Base-by-base conservation (phyloP, 805 yeast genomes). In the Lachancea meyersii region DNA sequence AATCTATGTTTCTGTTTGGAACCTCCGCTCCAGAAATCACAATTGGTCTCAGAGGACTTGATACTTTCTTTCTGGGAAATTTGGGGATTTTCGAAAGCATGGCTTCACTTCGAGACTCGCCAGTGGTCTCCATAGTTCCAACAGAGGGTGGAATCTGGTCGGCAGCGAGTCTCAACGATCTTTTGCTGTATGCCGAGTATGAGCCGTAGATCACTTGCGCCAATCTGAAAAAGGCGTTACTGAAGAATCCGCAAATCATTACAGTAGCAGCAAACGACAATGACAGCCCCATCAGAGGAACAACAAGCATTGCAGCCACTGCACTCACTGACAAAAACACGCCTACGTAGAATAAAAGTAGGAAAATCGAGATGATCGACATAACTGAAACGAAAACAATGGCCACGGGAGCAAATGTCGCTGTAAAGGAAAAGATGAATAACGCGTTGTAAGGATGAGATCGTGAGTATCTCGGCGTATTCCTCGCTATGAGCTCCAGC, bases 211-310 rank as follows among this genome's bases (percentile, higher is more conserved):
- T 24, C 21, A 35, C 32, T 26, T 55, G 58, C 4, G 60, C 61
- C 21, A 49, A 31, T 32, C 50, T 52, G 41, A 58, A 60, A 3
- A 56, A 50, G 3, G 51, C n/a, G 28, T 57, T 58, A 43, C 63
- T 57, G 34, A 57, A 33, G 31, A 59, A 52, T 13, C 63, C 64
- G 36, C 58, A 51, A 3, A 53, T 31, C 1, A 61, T 55, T 10
- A 57, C 58, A 11, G 52, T 54, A 2, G 54, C 42, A 1, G 64
- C 64, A 37, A 60, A 59, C 9, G 52, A 33, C 37, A 58, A 50
- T 3, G 67, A 60, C 3, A 52, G 31, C 1, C 47, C 42, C 35
- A 62, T 34, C 28, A 61, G 42, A 19, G 67, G 67, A 2, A 57
- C 38, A 21, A 62, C 53, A 21, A 61, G 48, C 10, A 56, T 19